These are phyloP conservation scores for Botryotinia convoluta DNA, from an alignment of 2,329 filamentous ascomycete genomes.

Conservation along the genomic window DNA sequence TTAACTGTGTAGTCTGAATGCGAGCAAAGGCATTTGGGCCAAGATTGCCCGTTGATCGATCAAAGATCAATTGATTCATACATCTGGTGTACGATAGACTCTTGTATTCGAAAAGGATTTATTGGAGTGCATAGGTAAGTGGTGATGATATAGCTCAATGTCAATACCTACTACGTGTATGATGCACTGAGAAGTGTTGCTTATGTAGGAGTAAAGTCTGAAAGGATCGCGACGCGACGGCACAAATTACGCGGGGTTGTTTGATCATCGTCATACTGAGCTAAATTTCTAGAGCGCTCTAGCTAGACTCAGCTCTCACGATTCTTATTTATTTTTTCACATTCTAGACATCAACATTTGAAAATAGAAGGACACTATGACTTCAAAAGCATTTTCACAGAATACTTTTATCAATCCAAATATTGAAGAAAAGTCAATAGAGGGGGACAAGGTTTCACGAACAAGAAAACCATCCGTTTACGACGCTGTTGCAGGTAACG, in stretches of 20 bases:
- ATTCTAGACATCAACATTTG: conserved; percentile 6
- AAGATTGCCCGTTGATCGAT: conserved; percentile 70
- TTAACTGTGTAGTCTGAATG: conserved; percentile 61
- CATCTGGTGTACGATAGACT: conserved; percentile 43
- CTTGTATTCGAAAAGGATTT: not conserved
- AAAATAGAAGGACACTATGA: conserved; percentile 25
- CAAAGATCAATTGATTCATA: conserved; percentile 76
- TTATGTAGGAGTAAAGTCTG: not conserved
- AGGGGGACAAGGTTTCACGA: conserved; percentile 22
- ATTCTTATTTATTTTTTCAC: not conserved
- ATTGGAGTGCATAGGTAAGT: not conserved
- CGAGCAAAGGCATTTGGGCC: conserved; percentile 62
- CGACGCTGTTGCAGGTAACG: conserved; percentile 68
- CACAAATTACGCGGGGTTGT: conserved; percentile 9
- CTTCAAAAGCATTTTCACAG: conserved; percentile 32
- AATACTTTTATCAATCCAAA: conserved; percentile 26
- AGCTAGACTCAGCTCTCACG: not conserved
- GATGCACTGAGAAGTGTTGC: not conserved
- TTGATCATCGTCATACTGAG: conserved; percentile 4
- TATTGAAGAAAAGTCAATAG: conserved; percentile 20
- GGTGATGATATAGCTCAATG: not conserved
- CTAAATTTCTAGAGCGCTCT: conserved; percentile 11
- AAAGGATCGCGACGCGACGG: not conserved
- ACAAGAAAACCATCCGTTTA: conserved; percentile 57
- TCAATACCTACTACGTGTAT: not conserved